Percentiles rank a stretch among this genome's conserved stretches.
Evolutionary conservation across 169 alveolate species (phyloP).

Genomic region (Plasmodium fragile): DNA sequence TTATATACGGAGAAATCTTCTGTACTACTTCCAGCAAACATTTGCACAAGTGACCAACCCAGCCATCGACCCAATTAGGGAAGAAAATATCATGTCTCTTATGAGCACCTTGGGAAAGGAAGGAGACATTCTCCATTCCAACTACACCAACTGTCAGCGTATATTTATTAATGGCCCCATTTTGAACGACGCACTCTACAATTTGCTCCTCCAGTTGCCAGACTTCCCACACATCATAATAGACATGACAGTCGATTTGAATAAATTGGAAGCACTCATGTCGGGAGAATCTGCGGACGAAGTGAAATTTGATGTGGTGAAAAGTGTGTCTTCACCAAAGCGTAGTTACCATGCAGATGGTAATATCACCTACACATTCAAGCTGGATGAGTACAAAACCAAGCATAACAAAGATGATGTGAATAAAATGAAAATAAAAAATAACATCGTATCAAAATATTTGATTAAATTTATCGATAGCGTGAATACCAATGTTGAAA

Average conservation of each 20-base stretch:
- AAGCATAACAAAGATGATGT: slow-evolving; percentile 28
- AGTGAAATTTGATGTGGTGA: slow-evolving; percentile 2
- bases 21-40: slow-evolving; percentile 84
- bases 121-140: slow-evolving; percentile 72
- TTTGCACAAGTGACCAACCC: slow-evolving; percentile 87
- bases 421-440: background rate
- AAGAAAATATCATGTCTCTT: slow-evolving; percentile 83
- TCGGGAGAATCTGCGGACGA: slow-evolving; percentile 1
- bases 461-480: slow-evolving; percentile 65
- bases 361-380: background rate
- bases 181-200: slow-evolving; percentile 62
- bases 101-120: slow-evolving; percentile 85
- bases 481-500: slow-evolving; percentile 66
- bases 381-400: background rate
- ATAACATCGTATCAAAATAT: slow-evolving; percentile 39
- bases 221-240: slow-evolving; percentile 67
- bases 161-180: slow-evolving; percentile 76
- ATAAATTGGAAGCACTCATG: slow-evolving; percentile 37
- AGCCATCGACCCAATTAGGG: slow-evolving; percentile 87
- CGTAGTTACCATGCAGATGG: slow-evolving; percentile 1
- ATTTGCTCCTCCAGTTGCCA: slow-evolving; percentile 56
- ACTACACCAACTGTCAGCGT: slow-evolving; percentile 53
- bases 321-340: slow-evolving; percentile 1
- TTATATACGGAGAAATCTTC: slow-evolving; percentile 76
- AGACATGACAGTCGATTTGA: slow-evolving; percentile 66